These are phyloP conservation scores for Stagonosporopsis cucurbitacearum DNA, from an alignment of 2,329 filamentous ascomycete genomes.

Conservation along the genomic window DNA sequence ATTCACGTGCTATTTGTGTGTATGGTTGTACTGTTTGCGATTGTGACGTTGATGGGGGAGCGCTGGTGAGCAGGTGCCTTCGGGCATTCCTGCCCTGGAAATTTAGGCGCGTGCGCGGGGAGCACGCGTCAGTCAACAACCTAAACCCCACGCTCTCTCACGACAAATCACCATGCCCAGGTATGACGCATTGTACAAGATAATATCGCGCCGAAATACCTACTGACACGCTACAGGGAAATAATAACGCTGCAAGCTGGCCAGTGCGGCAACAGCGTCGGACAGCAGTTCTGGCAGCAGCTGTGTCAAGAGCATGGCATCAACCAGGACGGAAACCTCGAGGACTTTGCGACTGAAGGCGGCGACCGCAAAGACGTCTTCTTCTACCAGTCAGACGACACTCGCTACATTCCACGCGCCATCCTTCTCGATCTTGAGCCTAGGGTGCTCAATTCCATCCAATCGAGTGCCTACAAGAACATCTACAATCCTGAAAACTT, in stretches of 20 bases:
- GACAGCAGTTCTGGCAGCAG: constrained; percentile 98
- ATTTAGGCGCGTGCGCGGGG: constrained; percentile 29
- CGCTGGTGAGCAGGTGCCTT: constrained; percentile 4
- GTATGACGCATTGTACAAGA: constrained; percentile 28
- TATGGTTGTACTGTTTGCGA: not conserved
- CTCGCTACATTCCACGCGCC: constrained; percentile 93
- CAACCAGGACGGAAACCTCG: constrained; percentile 93
- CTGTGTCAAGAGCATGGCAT: constrained; percentile 98
- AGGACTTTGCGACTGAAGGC: constrained; percentile 97
- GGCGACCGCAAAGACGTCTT: constrained; percentile 99
- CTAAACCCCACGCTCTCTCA: constrained; percentile 27
- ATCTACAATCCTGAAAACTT: constrained; percentile 99
- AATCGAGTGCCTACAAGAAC: constrained; percentile 92
- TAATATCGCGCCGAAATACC: not conserved
- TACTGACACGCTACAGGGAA: constrained; percentile 67
- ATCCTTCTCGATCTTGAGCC: constrained; percentile 96
- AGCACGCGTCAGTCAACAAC: constrained; percentile 34
- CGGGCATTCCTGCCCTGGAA: constrained; percentile 9
- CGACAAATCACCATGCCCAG: constrained; percentile 45
- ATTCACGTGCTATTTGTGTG: not conserved
- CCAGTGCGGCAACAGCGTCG: constrained; percentile 99
- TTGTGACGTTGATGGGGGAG: not conserved
- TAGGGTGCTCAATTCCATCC: constrained; percentile 88
- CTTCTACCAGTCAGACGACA: constrained; percentile 98
- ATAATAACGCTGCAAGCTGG: constrained; percentile 99